phyloP scores from a whole-genome alignment of 306 rosid species.

The Medicago lupulina region DNA sequence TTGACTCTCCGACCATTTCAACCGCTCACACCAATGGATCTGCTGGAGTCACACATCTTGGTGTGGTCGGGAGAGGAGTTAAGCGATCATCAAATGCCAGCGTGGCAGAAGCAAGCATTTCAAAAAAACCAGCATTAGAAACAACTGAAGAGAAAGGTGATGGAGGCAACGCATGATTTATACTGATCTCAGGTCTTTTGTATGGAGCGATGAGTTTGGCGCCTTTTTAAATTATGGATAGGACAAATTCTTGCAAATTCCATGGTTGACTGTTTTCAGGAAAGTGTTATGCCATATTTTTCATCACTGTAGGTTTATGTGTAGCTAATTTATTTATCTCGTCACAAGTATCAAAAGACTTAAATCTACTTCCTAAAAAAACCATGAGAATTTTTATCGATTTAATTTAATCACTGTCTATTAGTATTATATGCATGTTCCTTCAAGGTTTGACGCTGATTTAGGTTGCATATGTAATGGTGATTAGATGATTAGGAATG shows the following conservation, averaged over 20 bases:
- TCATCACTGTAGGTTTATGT: slow-evolving; percentile 5
- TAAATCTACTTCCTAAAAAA: not conserved
- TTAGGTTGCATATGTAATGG: not conserved
- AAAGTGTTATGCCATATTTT: slow-evolving; percentile 32
- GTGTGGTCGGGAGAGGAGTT: slow-evolving; percentile 97
- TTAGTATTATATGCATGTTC: slow-evolving; percentile 14
- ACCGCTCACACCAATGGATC: slow-evolving; percentile 82
- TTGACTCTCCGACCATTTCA: slow-evolving; percentile 84
- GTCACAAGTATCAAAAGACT: slow-evolving; percentile 21
- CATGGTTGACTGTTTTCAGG: slow-evolving; percentile 18
- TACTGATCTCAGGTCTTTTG: slow-evolving; percentile 24
- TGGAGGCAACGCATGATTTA: slow-evolving; percentile 53
- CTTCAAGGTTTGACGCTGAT: not conserved
- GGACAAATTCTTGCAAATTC: slow-evolving; percentile 28
- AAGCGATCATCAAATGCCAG: slow-evolving; percentile 68
- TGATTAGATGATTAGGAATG: not conserved
- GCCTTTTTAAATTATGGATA: slow-evolving; percentile 35
- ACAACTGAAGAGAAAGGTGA: slow-evolving; percentile 66
- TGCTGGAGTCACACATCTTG: slow-evolving; percentile 89
- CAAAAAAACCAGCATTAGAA: slow-evolving; percentile 70
- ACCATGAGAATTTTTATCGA: not conserved
- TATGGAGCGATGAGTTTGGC: slow-evolving; percentile 34
- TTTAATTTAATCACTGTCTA: not conserved
- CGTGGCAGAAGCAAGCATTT: slow-evolving; percentile 53
- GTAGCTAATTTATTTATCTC: not conserved